Evolutionary conservation across 805 yeast genomes (phyloP), one percentile per base, ranked within the genome.

Genomic region (Yarrowia hollandica): DNA sequence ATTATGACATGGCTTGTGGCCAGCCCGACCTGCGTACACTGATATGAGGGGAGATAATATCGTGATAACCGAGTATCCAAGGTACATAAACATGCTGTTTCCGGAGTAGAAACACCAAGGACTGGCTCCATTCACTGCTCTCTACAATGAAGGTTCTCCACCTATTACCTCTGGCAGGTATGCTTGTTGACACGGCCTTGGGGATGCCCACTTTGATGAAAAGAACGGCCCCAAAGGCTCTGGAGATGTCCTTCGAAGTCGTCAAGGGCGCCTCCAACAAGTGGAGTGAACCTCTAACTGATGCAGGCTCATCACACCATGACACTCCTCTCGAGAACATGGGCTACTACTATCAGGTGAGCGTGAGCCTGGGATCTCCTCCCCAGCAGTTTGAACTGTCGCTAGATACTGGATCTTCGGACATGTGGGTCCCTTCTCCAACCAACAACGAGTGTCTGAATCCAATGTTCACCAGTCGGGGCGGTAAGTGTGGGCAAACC

Each of bases 391-490:
- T 85, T 4, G 74, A 73, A 3, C 80, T 84, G 11, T 69, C 83
- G 33, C 66, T 85, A 11, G 91, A 85, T 65, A 85, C 90, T 1
- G 91, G 90, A 1, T 84, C 89, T 0, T 78, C 86, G 0, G 90
- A 85, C 67, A 68, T 84, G 44, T 84, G 87, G 86, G 80, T 83
- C 16, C 72, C 60, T 18, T 58, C 61, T 1, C 23, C 41, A 14
- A 34, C 21, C 23, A 48, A 33, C 41, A 44, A 30, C 35, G 35
- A 44, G 35, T 44, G 52, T 12, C 18, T 28, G 18, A 44, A 18
- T 30, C 52, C 52, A 1, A 16, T 30, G 2, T 44, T 44, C 26
- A 44, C 52, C 14, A 19, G 35, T 15, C 15, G 35, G 23, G 56
- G 56, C 12, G 56, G 56, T 3, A 3, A 12, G 1, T 44, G 52